phyloP scores from a whole-genome alignment of 2,329 filamentous ascomycete species.

The Alternaria metachromatica region DNA sequence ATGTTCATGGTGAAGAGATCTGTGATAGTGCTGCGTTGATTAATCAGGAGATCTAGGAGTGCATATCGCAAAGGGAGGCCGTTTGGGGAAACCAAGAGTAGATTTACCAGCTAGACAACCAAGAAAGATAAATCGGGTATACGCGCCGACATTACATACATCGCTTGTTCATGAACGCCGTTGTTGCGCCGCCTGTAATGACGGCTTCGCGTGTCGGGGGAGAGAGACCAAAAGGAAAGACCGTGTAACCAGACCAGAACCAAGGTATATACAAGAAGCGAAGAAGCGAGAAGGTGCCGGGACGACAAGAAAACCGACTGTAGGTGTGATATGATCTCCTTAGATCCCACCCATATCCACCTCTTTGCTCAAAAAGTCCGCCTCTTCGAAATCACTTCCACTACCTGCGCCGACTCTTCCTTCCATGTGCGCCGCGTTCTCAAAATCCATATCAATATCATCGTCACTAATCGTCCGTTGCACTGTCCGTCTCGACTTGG shows the following conservation, averaged over 20 bases:
- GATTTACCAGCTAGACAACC: not conserved
- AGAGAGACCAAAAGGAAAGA: not conserved
- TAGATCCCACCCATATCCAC: conserved; percentile 45
- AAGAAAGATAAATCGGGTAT: conserved; percentile 19
- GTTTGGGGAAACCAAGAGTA: not conserved
- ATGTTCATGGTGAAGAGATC: too few species aligned
- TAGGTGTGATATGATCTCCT: not conserved
- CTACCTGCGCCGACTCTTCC: conserved; percentile 43
- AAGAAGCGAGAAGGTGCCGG: not conserved
- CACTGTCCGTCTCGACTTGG: conserved; percentile 28
- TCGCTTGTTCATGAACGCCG: conserved; percentile 7
- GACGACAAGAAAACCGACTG: not conserved
- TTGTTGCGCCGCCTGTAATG: conserved; percentile 2
- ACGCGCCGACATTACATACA: conserved; percentile 17
- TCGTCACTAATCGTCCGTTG: conserved; percentile 23
- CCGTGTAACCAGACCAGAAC: not conserved
- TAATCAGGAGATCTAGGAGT: not conserved
- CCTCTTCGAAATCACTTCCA: conserved; percentile 71
- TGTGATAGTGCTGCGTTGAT: not conserved
- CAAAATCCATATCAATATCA: conserved; percentile 43
- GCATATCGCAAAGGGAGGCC: too few species aligned
- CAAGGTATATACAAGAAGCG: conserved; percentile 7
- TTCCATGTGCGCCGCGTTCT: conserved; percentile 39
- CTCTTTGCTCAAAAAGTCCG: conserved; percentile 60
- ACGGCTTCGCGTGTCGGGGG: not conserved